Percentiles rank a stretch among this genome's conserved stretches.
Conservation (phyloP, 768 basidiomycete genomes). For the Kwoniella mangroviensis region DNA sequence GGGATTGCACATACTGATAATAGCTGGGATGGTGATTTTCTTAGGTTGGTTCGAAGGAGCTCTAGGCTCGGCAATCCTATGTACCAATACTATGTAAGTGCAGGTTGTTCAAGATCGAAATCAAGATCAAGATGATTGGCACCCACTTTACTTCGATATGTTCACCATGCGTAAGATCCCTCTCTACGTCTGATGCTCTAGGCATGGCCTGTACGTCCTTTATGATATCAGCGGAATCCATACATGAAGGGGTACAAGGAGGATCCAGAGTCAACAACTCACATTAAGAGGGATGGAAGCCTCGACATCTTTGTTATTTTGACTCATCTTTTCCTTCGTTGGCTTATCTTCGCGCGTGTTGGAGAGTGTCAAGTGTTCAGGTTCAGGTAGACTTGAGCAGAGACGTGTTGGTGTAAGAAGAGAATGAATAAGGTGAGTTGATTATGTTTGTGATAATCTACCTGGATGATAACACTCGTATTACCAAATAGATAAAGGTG, state of each 20-base stretch:
- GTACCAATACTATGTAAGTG: not conserved
- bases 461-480: not conserved
- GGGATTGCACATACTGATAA: slow-evolving; percentile 45
- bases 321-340: slow-evolving; percentile 18
- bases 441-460: not conserved
- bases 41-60: slow-evolving; percentile 43
- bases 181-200: slow-evolving; percentile 47
- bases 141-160: slow-evolving; percentile 54
- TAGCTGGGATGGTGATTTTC: slow-evolving; percentile 54
- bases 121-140: not conserved
- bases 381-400: not conserved
- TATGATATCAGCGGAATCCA: no score
- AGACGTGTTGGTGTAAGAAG: not conserved
- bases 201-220: slow-evolving; percentile 47
- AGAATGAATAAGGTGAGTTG: not conserved
- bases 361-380: no score
- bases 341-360: not conserved
- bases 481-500: not conserved
- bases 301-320: slow-evolving; percentile 42
- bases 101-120: no score
- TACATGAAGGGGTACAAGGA: not conserved
- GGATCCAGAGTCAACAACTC: slow-evolving; percentile 11
- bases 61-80: slow-evolving; percentile 39
- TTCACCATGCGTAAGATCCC: slow-evolving; percentile 43
- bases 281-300: slow-evolving; percentile 49